Evolutionary conservation across 2,329 filamentous ascomycete genomes (phyloP).

Genomic region (Paracorniculantispora psalliotae): DNA sequence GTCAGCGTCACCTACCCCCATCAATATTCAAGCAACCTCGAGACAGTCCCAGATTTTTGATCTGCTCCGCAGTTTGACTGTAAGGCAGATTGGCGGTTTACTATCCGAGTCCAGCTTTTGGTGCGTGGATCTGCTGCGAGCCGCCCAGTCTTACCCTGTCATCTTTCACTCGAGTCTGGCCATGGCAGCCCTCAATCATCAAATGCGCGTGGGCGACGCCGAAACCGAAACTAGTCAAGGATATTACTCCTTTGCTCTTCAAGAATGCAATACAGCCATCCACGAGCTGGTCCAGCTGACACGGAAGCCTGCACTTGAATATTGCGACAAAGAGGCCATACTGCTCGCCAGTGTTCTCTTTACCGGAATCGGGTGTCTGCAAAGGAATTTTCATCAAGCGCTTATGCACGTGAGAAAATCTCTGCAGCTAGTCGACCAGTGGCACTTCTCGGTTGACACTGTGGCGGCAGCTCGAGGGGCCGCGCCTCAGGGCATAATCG

Average conservation of each 20-base stretch:
- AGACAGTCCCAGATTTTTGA: not conserved
- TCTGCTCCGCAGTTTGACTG: not conserved
- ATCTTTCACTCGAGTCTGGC: constrained; percentile 1
- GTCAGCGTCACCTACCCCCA: not conserved
- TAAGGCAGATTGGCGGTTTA: not conserved
- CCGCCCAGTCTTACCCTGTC: constrained; percentile 1
- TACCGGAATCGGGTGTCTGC: constrained; percentile 13
- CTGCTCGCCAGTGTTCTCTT: constrained; percentile 15
- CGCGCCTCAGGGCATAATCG: not conserved
- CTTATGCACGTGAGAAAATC: constrained; percentile 13
- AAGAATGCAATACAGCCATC: constrained; percentile 17
- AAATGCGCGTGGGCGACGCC: not conserved
- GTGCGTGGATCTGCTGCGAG: not conserved
- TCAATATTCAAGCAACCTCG: not conserved
- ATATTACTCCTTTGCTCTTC: constrained; percentile 12
- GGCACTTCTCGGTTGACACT: constrained; percentile 14
- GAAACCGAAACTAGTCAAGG: not conserved
- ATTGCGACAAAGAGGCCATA: constrained; percentile 12
- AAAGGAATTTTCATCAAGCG: constrained; percentile 12
- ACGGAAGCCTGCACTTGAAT: not conserved
- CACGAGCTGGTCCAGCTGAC: constrained; percentile 9
- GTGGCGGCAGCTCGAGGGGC: not conserved
- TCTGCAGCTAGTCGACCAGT: constrained; percentile 14
- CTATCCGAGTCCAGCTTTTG: not conserved
- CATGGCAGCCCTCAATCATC: not conserved